Percentiles rank a stretch among this genome's conserved stretches.
phyloP scores from a whole-genome alignment of 140 eudicot species.

The Senecio squalidus region DNA sequence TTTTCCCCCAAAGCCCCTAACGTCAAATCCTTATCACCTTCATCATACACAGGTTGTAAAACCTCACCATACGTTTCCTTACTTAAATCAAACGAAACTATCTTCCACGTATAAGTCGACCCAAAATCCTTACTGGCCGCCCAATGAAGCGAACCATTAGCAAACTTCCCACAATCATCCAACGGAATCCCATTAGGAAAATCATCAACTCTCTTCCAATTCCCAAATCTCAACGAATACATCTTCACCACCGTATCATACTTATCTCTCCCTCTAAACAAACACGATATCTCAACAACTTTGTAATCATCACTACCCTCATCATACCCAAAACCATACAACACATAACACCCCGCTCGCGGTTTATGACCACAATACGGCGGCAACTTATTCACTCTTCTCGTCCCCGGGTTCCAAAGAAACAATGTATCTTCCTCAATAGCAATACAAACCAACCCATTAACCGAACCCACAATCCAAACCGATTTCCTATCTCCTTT shows the following conservation, averaged over 20 bases:
- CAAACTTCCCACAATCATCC: constrained; percentile 41
- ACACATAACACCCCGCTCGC: constrained; percentile 16
- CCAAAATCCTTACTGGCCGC: constrained; percentile 15
- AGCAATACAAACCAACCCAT: constrained; percentile 43
- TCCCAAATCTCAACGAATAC: constrained; percentile 25
- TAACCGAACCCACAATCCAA: constrained; percentile 42
- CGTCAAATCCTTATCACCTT: constrained; percentile 26
- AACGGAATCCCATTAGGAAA: constrained; percentile 35
- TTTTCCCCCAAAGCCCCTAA: constrained; percentile 35
- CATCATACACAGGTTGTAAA: constrained; percentile 30
- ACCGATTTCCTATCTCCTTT: constrained; percentile 21
- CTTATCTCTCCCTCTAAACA: background rate
- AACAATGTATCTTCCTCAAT: constrained; percentile 25
- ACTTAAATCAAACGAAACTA: constrained; percentile 42
- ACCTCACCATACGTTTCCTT: constrained; percentile 31
- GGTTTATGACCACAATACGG: constrained; percentile 15
- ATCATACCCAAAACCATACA: constrained; percentile 44
- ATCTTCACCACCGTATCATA: constrained; percentile 30
- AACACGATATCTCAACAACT: constrained; percentile 36
- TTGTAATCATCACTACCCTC: constrained; percentile 31
- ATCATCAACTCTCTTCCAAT: constrained; percentile 39
- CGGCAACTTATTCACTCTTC: constrained; percentile 23
- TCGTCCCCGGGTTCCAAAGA: constrained; percentile 48
- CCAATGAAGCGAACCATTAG: constrained; percentile 49
- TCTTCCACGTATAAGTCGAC: constrained; percentile 19